Conservation (phyloP, 1,139 yeast species). For the Candida sp. region DNA sequence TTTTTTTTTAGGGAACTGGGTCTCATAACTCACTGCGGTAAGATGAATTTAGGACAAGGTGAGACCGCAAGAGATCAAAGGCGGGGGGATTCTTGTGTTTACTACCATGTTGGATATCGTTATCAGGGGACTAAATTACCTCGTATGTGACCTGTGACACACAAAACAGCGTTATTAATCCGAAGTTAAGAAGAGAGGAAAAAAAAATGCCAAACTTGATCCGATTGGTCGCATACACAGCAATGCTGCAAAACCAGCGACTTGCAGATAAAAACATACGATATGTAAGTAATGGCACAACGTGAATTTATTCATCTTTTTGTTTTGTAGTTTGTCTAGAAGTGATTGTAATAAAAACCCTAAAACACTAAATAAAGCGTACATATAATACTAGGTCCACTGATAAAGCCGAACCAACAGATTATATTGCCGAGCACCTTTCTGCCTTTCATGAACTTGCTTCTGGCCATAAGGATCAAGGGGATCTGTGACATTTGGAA, state of each 20-base stretch:
- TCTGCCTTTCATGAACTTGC: conserved; percentile 54
- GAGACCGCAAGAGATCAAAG: no score
- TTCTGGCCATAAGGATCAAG: conserved; percentile 55
- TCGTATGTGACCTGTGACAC: no score
- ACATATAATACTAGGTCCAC: conserved; percentile 91
- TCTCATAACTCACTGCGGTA: no score
- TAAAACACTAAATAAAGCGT: conserved; percentile 81
- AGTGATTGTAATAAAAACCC: no score
- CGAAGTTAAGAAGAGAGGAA: not conserved
- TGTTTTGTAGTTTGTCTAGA: no score
- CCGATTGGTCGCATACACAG: conserved; percentile 1
- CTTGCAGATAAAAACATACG: no score
- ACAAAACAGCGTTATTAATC: not conserved
- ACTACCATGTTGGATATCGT: no score
- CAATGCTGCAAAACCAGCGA: no score
- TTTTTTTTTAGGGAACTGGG: not conserved
- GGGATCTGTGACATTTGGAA: conserved; percentile 90
- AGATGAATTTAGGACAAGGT: no score
- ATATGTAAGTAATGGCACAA: no score
- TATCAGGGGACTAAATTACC: no score
- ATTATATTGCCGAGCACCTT: conserved; percentile 76
- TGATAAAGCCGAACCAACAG: conserved; percentile 92
- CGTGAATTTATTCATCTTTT: not conserved
- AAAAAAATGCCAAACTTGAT: not conserved
- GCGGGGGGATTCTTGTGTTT: no score